Base-by-base conservation (phyloP, 805 yeast species). In the Barnettozyma botsteinii region DNA sequence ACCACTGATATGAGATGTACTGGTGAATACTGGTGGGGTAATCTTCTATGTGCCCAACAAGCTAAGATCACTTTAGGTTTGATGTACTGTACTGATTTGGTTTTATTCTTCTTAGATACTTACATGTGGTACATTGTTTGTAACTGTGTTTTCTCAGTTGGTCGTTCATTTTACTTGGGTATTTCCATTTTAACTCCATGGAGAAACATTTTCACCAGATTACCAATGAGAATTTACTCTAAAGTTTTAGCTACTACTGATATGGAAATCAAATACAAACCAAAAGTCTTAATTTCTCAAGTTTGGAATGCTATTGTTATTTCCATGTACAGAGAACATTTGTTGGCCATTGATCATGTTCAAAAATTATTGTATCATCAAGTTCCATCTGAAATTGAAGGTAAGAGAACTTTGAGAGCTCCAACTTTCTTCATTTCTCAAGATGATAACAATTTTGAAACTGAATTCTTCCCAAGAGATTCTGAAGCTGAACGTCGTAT, bases 401-500 rank as follows among this genome's bases (percentile, higher is more conserved):
- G 99, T 47, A 89, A 91, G 74, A 83, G 98, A 69, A 89, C 98
- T 51, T 75, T 93, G 61, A 84, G 98, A 70, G 98, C 98, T 37
- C 99, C 99, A 55, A 91, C 98, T 40, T 93, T 93, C 81, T 93
- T 93, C 57, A 96, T 93, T 45, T 82, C 95, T 47, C 98, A 94
- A 69, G 98, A 93, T 68, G 99, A 93, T 56, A 68, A 70, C 66
- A 76, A 88, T 60, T 85, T 89, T 57, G 95, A 85, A 50, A 86
- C 97, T 51, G 97, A 91, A 73, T 94, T 87, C 61, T 93, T 93
- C 85, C 98, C 98, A 54, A 75, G 81, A 58, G 79, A 91, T 66
- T 87, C 96, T 33, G 99, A 93, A 68, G 98, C 99, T 49, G 98
- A 94, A 72, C 89, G 98, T 74, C 93, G 99, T 76, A 89, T 93